Conservation (phyloP, 768 basidiomycete genomes). For the Trametes cubensis region DNA sequence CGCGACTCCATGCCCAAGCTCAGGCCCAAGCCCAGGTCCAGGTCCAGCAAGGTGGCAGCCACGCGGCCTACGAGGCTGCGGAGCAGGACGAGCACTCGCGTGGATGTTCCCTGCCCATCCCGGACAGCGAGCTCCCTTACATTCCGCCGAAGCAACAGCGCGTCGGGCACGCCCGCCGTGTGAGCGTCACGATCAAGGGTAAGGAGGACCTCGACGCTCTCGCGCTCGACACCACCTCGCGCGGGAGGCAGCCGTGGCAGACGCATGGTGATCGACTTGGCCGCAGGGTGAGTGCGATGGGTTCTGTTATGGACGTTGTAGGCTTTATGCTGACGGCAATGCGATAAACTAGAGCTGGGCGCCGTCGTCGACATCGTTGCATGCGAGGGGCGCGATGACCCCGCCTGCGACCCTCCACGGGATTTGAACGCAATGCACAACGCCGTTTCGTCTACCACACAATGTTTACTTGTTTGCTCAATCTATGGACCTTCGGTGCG, state of each 20-base stretch:
- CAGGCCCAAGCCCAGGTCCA: too few species aligned
- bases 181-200: constrained; percentile 43
- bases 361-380: constrained; percentile 13
- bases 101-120: background rate
- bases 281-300: constrained; percentile 20
- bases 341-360: constrained; percentile 16
- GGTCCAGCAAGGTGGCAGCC: background rate
- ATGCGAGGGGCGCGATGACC: background rate
- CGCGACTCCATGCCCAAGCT: too few species aligned
- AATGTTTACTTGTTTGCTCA: background rate
- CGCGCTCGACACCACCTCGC: constrained; percentile 22
- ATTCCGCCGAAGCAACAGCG: constrained; percentile 36
- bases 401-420: constrained; percentile 6
- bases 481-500: background rate
- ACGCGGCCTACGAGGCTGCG: background rate
- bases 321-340: background rate
- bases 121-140: constrained; percentile 35
- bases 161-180: constrained; percentile 43
- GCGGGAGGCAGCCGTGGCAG: constrained; percentile 23
- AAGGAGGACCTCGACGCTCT: constrained; percentile 31
- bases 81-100: background rate
- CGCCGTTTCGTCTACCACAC: background rate
- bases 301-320: background rate
- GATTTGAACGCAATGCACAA: background rate
- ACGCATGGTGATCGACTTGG: constrained; percentile 22